These are phyloP conservation scores for Aureoboletus auriporus DNA, from an alignment of 768 basidiomycete species.

Conservation along the genomic window DNA sequence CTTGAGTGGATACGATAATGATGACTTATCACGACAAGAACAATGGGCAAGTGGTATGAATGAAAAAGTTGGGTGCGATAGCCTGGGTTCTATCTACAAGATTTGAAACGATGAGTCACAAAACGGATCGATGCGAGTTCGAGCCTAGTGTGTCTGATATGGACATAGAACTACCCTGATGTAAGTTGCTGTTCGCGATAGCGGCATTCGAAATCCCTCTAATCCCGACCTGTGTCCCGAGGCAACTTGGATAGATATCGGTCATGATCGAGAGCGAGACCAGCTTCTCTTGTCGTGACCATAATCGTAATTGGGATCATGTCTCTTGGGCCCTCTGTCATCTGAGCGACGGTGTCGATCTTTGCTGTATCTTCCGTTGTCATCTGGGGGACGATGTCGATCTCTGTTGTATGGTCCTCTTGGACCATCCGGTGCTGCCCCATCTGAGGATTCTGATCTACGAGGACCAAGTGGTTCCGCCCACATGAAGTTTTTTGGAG, in stretches of 20 bases:
- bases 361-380: not conserved
- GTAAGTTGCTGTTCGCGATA: no score
- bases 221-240: no score
- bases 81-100: no score
- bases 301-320: constrained; percentile 9
- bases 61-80: no score
- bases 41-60: no score
- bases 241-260: not conserved
- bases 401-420: constrained; percentile 16
- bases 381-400: constrained; percentile 13
- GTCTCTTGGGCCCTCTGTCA: constrained; percentile 11
- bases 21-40: no score
- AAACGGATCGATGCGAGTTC: no score
- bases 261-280: constrained; percentile 7
- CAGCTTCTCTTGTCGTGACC: constrained; percentile 6
- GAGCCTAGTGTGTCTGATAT: no score
- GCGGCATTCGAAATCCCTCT: no score
- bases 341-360: constrained; percentile 16
- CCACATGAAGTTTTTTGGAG: constrained; percentile 11
- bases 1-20: no score
- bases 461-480: constrained; percentile 17
- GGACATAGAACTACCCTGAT: no score
- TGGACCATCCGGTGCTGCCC: constrained; percentile 13
- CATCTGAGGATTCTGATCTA: constrained; percentile 15
- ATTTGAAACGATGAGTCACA: no score